Conservation (phyloP, 495 filamentous ascomycete species). For the Aspergillus cristatus region DNA sequence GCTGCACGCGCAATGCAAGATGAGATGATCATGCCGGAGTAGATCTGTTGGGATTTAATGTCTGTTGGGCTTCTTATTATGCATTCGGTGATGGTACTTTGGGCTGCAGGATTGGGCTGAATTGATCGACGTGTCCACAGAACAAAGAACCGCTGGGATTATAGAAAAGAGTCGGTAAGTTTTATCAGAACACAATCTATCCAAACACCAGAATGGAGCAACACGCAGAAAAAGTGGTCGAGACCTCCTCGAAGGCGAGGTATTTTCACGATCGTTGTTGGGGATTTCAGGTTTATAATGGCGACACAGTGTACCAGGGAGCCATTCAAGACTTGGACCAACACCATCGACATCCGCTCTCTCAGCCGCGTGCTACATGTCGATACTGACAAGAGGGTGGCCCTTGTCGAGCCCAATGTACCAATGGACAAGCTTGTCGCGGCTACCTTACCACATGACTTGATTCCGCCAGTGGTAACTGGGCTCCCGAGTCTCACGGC, state of each 20-base stretch:
- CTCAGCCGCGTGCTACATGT: slow-evolving; percentile 42
- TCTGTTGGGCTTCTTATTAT: neutral
- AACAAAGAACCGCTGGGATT: too few relatives aligned
- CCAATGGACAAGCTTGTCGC: slow-evolving; percentile 32
- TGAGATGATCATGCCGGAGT: too few relatives aligned
- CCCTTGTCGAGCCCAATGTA: slow-evolving; percentile 37
- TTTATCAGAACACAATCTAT: neutral
- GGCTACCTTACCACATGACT: slow-evolving; percentile 24
- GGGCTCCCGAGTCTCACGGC: slow-evolving; percentile 43
- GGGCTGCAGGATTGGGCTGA: slow-evolving; percentile 31
- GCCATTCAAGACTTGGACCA: neutral
- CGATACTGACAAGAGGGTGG: slow-evolving; percentile 21
- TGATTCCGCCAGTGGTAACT: slow-evolving; percentile 41
- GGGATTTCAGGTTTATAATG: slow-evolving; percentile 61
- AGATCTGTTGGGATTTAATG: neutral
- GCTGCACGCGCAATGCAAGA: too few relatives aligned
- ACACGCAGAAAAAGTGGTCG: neutral
- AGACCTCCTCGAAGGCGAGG: slow-evolving; percentile 24
- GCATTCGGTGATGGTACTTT: slow-evolving; percentile 5
- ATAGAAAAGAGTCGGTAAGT: too few relatives aligned
- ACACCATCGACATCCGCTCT: slow-evolving; percentile 44
- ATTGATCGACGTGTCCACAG: too few relatives aligned
- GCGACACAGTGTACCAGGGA: slow-evolving; percentile 58
- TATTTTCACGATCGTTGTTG: slow-evolving; percentile 43
- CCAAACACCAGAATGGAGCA: neutral